phyloP scores from a whole-genome alignment of 345 rosid genomes.

The Corchorus olitorius region DNA sequence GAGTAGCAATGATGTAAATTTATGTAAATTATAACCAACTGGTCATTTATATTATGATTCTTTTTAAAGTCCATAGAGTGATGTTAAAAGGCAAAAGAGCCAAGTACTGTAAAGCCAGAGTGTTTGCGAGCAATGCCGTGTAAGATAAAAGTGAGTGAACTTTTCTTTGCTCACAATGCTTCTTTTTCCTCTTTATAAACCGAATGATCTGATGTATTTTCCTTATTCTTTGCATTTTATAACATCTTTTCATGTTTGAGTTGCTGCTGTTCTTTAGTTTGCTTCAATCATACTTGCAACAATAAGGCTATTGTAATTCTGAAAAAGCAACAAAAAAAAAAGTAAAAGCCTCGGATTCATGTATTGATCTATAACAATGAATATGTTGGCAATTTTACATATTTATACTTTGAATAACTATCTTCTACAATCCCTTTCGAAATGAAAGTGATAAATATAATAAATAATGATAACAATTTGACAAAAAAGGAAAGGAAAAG shows the following conservation, averaged over 20 bases:
- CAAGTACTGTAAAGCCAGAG: neutral
- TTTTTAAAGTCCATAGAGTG: neutral
- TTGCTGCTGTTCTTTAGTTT: neutral
- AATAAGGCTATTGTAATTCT: neutral
- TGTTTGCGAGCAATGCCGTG: neutral
- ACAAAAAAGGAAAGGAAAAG: conserved; percentile 15
- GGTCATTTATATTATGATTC: neutral
- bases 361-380: neutral
- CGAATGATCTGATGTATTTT: neutral
- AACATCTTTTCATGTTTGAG: neutral
- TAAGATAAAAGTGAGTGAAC: neutral
- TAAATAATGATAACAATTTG: neutral
- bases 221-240: neutral
- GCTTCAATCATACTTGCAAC: neutral
- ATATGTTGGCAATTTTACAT: neutral
- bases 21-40: neutral
- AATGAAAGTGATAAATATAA: no score
- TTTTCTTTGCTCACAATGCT: neutral
- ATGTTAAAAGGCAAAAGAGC: neutral
- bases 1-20: neutral
- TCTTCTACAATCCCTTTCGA: no score
- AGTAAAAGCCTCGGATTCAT: neutral
- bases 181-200: neutral
- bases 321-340: neutral
- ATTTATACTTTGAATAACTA: no score